Evolutionary conservation across 306 rosid genomes (phyloP).

Genomic region (Cicer chorassanicum): DNA sequence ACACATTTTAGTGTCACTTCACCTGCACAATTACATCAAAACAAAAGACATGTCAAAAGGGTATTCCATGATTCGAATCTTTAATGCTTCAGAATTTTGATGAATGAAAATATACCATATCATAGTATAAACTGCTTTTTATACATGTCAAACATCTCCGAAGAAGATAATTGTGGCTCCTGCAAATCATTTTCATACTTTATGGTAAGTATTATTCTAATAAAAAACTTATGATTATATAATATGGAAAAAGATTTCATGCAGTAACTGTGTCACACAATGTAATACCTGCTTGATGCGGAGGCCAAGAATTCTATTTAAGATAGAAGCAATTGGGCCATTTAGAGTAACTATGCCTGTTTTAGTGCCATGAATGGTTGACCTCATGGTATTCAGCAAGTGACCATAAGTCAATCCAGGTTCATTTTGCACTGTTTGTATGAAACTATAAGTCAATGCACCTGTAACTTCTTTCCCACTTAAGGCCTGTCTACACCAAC

Average conservation of each 20-base stretch:
- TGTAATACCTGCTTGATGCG: conserved; percentile 38
- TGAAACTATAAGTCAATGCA: conserved; percentile 70
- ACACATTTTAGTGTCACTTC: no score
- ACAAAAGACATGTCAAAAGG: no score
- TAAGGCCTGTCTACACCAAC: conserved; percentile 48
- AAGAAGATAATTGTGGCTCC: conserved; percentile 68
- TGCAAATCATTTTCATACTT: conserved; percentile 42
- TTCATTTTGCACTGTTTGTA: conserved; percentile 59
- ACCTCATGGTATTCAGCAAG: conserved; percentile 57
- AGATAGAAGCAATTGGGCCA: conserved; percentile 35
- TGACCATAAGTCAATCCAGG: conserved; percentile 58
- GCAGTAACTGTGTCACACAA: background rate
- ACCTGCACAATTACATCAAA: no score
- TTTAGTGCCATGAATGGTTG: conserved; percentile 50
- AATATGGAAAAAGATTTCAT: no score
- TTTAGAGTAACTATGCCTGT: conserved; percentile 46
- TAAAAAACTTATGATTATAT: background rate
- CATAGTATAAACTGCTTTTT: conserved; percentile 46
- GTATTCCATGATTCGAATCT: background rate
- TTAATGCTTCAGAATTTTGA: background rate
- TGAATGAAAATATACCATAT: background rate
- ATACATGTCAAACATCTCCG: conserved; percentile 56
- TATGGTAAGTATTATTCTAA: background rate
- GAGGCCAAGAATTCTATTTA: conserved; percentile 24
- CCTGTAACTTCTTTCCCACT: conserved; percentile 38